Base-by-base conservation (phyloP, 192 early-diverging fungal species). In the Cetraspora pellucida region DNA sequence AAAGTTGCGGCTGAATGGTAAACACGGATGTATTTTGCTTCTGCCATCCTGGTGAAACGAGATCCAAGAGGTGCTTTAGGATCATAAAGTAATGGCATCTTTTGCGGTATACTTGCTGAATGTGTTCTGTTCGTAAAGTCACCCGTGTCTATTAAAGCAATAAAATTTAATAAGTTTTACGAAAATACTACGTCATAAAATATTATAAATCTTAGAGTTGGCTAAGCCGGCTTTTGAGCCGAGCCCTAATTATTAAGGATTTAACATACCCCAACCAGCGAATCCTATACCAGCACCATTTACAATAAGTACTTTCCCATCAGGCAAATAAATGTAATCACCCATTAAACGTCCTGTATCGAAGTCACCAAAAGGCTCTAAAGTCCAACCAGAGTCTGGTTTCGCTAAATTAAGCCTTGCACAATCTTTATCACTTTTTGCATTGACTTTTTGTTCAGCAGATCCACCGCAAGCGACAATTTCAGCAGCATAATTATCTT, bases 391-490 rank as follows among this genome's bases (percentile, higher is more conserved):
- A 21, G 86, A 79, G 2, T 81, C 45, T 28, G 74, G 23, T 52
- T 64, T 72, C 14, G 78, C 49, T 3, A 86, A 78, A 50, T 85
- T 79, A 21, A 89, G 85, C 19, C 86, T 79, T 28, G 82, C 87
- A 63, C 87, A 89, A 5, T 81, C 80, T 23, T 82, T 78, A n/a
- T 87, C 84, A 0, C 85, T 81, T 55, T 61, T 49, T 1, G 70
- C 77, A 3, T 47, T 68, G 0, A 50, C 64, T 17, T 74, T 77
- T 52, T 85, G 80, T 0, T 73, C 63, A 4, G 82, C 64, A 25
- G 78, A 68, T 10, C 91, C 91, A 30, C 91, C 91, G 64, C 91
- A 92, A 57, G 91, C 80, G 11, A 92, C 55, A 5, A 91, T 77
- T 72, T 88, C 84, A 2, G 85, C 78, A 11, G 82, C 81, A 70